Evolutionary conservation across 306 rosid species (phyloP), one percentile per base, ranked within the genome.

Genomic region (Gillenia trifoliata): DNA sequence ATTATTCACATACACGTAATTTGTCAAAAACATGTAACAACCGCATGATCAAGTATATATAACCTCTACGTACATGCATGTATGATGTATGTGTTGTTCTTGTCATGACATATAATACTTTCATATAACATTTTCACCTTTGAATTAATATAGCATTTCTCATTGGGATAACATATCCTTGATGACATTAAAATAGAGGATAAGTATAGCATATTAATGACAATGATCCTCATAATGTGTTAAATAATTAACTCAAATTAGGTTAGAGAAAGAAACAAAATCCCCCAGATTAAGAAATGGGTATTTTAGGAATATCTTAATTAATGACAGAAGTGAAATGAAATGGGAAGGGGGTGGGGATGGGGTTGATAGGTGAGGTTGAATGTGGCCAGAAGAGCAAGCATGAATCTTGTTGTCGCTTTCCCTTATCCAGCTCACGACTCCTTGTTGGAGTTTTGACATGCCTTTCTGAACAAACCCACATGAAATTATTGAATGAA

Each of bases 371-470:
- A 79, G 81, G 75, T 89, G 84, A 77, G 66, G 71, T 40, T 20
- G 68, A 70, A 77, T 26, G 77, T 69, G 70, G 80, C 62, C 91
- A 75, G 79, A 73, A 77, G 70, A 72, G 65, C 74, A 76, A 80
- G 82, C 71, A 79, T 71, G 80, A 84, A 78, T 82, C 75, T 85
- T 88, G 82, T 83, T 88, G 96, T 92, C 96, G 75, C 82, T 75
- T 83, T 89, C 88, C 83, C 25, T 60, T 43, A 64, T 87, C 87
- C 96, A 92, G 92, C 96, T 89, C 96, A 86, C 83, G 54, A 15
- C 75, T 81, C 52, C 86, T 54, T 64, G 70, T 74, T 85, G 82
- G 90, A 84, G 76, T 69, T 65, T 89, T 77, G 93, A 83, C 89
- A 85, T 81, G 79, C 64, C 87, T 50, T 55, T 83, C 85, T 81